These are phyloP conservation scores for Monosporascus sp. DNA, from an alignment of 2,329 filamentous ascomycete genomes.

Conservation along the genomic window DNA sequence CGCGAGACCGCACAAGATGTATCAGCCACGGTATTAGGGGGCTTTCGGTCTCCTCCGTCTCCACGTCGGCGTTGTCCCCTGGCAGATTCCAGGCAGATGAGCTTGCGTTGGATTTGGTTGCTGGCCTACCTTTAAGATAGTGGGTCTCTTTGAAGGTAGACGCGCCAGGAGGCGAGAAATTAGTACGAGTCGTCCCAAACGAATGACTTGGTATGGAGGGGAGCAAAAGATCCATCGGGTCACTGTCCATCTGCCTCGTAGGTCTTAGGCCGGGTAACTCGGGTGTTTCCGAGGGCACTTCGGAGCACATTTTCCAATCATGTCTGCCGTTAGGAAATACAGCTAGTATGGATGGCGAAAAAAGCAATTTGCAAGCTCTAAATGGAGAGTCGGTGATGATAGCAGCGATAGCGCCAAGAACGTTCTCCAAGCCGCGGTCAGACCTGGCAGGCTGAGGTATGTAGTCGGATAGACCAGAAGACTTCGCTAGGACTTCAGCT, in stretches of 20 bases:
- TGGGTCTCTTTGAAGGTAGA: slow-evolving; percentile 34
- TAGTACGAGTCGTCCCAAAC: slow-evolving; percentile 26
- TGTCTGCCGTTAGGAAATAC: slow-evolving; percentile 60
- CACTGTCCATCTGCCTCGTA: slow-evolving; percentile 37
- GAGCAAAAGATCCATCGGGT: slow-evolving; percentile 62
- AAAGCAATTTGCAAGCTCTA: slow-evolving; percentile 66
- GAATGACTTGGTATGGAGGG: slow-evolving; percentile 45
- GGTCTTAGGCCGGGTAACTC: slow-evolving; percentile 48
- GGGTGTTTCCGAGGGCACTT: slow-evolving; percentile 46
- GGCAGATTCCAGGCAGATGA: slow-evolving; percentile 19
- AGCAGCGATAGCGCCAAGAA: slow-evolving; percentile 71
- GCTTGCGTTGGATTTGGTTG: slow-evolving; percentile 21
- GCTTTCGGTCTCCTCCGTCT: slow-evolving; percentile 59
- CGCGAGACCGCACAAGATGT: slow-evolving; percentile 52
- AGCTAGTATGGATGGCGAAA: slow-evolving; percentile 62
- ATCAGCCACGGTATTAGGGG: slow-evolving; percentile 71
- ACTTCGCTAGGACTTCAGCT: slow-evolving; percentile 49
- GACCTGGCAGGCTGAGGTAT: slow-evolving; percentile 59
- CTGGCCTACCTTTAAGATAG: slow-evolving; percentile 17
- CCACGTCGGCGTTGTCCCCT: slow-evolving; percentile 26
- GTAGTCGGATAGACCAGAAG: slow-evolving; percentile 48
- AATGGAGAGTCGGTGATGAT: slow-evolving; percentile 77
- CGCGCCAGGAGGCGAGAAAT: slow-evolving; percentile 50
- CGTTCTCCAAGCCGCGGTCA: slow-evolving; percentile 56
- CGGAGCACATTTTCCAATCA: slow-evolving; percentile 41